These are phyloP conservation scores for Quercus variabilis DNA, from an alignment of 306 rosid genomes.

Conservation along the genomic window DNA sequence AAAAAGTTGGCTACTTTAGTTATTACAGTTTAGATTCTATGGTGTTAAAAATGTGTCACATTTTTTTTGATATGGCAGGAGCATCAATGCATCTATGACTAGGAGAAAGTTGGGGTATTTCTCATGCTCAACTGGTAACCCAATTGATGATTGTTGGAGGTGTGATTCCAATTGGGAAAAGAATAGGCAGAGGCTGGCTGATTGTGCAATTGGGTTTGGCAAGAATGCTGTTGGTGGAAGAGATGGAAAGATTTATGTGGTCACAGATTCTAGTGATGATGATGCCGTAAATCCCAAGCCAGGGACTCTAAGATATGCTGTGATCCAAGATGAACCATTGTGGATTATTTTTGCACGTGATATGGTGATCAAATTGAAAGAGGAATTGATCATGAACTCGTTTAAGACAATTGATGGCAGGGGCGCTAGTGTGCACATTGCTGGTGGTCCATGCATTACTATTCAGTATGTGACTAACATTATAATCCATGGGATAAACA, in stretches of 20 bases:
- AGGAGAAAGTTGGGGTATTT: slow-evolving; percentile 80
- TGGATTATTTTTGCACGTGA: slow-evolving; percentile 92
- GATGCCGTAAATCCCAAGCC: slow-evolving; percentile 72
- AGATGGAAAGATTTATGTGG: slow-evolving; percentile 70
- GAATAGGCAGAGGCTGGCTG: slow-evolving; percentile 84
- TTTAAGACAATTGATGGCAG: slow-evolving; percentile 92
- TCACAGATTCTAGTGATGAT: slow-evolving; percentile 68
- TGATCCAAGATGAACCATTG: slow-evolving; percentile 84
- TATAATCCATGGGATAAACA: slow-evolving; percentile 70
- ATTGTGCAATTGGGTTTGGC: slow-evolving; percentile 93
- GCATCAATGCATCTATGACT: slow-evolving; percentile 53
- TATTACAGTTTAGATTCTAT: too few relatives aligned
- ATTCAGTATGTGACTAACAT: slow-evolving; percentile 81
- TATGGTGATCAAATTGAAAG: slow-evolving; percentile 81
- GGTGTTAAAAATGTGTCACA: not conserved
- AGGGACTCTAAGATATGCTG: slow-evolving; percentile 84
- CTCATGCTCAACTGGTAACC: slow-evolving; percentile 87
- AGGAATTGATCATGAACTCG: slow-evolving; percentile 91
- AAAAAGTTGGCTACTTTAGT: not conserved
- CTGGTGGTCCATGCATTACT: slow-evolving; percentile 97
- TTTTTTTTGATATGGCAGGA: slow-evolving; percentile 25
- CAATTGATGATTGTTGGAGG: slow-evolving; percentile 98
- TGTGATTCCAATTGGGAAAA: slow-evolving; percentile 82
- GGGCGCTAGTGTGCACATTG: slow-evolving; percentile 90
- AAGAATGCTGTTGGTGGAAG: slow-evolving; percentile 84